Evolutionary conservation across 2,329 filamentous ascomycete species (phyloP).

Genomic region (Hymenoscyphus fraxineus): DNA sequence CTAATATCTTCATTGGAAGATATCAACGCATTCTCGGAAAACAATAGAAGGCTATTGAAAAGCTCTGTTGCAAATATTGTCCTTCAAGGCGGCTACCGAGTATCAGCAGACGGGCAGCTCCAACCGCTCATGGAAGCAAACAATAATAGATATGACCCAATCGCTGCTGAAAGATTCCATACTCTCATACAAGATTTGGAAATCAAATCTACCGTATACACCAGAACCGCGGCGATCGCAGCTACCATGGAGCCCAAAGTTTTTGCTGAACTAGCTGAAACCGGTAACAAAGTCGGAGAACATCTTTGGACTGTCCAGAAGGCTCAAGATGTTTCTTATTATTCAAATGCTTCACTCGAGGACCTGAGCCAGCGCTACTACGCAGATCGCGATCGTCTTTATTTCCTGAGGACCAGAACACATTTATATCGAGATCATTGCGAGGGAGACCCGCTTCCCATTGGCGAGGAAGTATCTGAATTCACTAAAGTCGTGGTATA

Average conservation of each 20-base stretch:
- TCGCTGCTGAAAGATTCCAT: slow-evolving; percentile 23
- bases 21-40: slow-evolving; percentile 20
- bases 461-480: slow-evolving; percentile 23
- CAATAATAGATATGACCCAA: slow-evolving; percentile 26
- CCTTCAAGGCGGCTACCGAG: slow-evolving; percentile 19
- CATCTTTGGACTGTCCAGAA: slow-evolving; percentile 25
- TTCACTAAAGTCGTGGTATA: slow-evolving; percentile 30
- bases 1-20: slow-evolving; percentile 30
- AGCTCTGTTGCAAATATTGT: slow-evolving; percentile 15
- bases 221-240: slow-evolving; percentile 26
- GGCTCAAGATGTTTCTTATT: slow-evolving; percentile 27
- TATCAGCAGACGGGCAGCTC: slow-evolving; percentile 3
- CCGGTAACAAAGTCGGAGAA: slow-evolving; percentile 23
- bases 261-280: slow-evolving; percentile 13
- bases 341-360: slow-evolving; percentile 14
- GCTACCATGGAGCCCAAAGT: slow-evolving; percentile 16
- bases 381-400: slow-evolving; percentile 25
- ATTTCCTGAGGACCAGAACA: slow-evolving; percentile 26
- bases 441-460: slow-evolving; percentile 11
- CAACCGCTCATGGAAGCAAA: slow-evolving; percentile 19
- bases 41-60: neutral
- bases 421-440: slow-evolving; percentile 16
- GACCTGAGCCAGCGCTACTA: slow-evolving; percentile 17
- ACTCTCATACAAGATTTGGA: slow-evolving; percentile 16
- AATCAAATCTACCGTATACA: slow-evolving; percentile 27